phyloP scores from a whole-genome alignment of 2,329 filamentous ascomycete species.

The Akanthomyces dipterigenus region DNA sequence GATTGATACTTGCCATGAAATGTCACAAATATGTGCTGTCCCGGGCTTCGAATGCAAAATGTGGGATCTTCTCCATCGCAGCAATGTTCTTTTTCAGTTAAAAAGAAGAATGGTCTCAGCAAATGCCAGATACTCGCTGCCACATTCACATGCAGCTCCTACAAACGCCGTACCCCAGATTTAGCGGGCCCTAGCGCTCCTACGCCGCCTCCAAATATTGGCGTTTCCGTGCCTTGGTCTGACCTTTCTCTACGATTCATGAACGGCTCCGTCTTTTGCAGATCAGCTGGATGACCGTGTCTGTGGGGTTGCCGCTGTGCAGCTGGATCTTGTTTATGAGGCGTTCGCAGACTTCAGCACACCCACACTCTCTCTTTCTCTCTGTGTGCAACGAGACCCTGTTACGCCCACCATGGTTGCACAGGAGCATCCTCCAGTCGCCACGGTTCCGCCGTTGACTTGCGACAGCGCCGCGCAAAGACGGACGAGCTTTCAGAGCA shows the following conservation, averaged over 20 bases:
- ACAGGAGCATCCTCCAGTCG: not conserved
- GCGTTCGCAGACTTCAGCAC: not conserved
- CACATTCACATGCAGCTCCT: not conserved
- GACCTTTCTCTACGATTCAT: not conserved
- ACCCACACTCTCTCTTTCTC: not conserved
- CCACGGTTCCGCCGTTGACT: not conserved
- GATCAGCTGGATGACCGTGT: not conserved
- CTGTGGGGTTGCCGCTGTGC: not conserved
- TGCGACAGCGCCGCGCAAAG: not conserved
- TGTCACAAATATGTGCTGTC: too few relatives aligned
- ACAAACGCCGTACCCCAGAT: conserved; percentile 6
- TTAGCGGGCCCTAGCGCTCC: conserved; percentile 1
- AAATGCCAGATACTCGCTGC: not conserved
- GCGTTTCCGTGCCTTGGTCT: not conserved
- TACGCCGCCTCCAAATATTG: not conserved
- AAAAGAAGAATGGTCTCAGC: too few relatives aligned
- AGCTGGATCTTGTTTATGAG: not conserved
- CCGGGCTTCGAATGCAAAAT: too few relatives aligned
- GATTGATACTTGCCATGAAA: too few relatives aligned
- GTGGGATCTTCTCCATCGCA: too few relatives aligned
- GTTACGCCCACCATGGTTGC: not conserved
- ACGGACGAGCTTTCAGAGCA: not conserved
- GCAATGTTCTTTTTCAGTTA: too few relatives aligned
- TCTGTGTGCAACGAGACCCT: not conserved
- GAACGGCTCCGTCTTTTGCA: not conserved